Conservation (phyloP, 352 stramenopile genomes). For the Thalassiosira livingstoniorum region DNA sequence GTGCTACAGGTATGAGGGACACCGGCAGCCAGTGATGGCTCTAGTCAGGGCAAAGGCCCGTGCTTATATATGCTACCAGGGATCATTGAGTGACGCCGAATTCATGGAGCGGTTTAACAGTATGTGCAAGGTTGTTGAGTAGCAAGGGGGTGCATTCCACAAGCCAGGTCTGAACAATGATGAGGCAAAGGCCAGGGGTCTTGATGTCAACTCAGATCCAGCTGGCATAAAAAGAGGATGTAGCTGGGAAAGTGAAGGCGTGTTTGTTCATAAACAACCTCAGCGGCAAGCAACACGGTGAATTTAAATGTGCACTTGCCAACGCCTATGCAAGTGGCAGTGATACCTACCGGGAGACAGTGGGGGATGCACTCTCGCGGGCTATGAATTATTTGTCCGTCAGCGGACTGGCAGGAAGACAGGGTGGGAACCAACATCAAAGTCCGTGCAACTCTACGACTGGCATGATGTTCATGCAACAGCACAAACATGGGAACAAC, state of each 20-base stretch:
- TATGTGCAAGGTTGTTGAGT: neutral
- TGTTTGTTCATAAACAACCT: neutral
- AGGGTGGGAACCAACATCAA: neutral
- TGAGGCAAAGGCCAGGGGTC: no score
- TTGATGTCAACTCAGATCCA: neutral
- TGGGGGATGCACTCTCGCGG: neutral
- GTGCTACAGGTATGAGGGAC: neutral
- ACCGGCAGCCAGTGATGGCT: neutral
- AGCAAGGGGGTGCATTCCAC: neutral
- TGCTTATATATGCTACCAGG: neutral
- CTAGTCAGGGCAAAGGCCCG: neutral
- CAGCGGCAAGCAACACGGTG: neutral
- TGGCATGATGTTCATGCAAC: no score
- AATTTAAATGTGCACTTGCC: neutral
- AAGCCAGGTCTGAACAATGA: neutral
- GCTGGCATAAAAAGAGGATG: neutral
- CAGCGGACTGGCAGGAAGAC: neutral
- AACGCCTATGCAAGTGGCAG: neutral
- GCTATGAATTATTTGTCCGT: neutral
- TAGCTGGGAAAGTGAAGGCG: neutral
- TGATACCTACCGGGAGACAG: neutral
- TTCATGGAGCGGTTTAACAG: neutral
- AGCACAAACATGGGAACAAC: no score
- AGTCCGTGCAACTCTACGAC: no score
- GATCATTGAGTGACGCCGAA: neutral